phyloP scores from a whole-genome alignment of 305 asterid genomes.

The Salvia sclarea region DNA sequence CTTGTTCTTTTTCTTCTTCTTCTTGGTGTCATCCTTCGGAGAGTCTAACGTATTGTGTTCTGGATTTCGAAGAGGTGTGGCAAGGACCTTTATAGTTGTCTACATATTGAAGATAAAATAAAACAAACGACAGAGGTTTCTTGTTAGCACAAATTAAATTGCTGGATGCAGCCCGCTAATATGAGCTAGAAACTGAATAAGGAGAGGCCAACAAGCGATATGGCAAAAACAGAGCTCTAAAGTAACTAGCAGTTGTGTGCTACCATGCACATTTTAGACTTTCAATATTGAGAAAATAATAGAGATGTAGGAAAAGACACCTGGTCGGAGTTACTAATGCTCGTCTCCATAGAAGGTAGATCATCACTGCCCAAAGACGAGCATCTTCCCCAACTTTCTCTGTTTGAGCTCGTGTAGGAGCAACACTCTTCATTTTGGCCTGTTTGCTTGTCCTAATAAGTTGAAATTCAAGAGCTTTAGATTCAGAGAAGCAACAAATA shows the following conservation, averaged over 20 bases:
- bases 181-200: background rate
- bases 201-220: background rate
- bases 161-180: background rate
- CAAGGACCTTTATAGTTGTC: slow-evolving; percentile 75
- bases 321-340: slow-evolving; percentile 57
- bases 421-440: slow-evolving; percentile 83
- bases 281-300: background rate
- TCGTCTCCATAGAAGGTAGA: slow-evolving; percentile 52
- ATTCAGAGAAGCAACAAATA: slow-evolving; percentile 1
- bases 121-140: too few species aligned
- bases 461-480: slow-evolving; percentile 23
- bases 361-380: slow-evolving; percentile 91
- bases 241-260: too few species aligned
- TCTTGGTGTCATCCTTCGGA: slow-evolving; percentile 47
- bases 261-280: background rate
- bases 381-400: slow-evolving; percentile 99
- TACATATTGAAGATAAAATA: slow-evolving; percentile 35
- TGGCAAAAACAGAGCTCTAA: background rate
- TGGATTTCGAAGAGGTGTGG: slow-evolving; percentile 63
- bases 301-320: slow-evolving; percentile 33
- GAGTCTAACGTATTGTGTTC: slow-evolving; percentile 41
- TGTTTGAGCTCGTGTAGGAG: slow-evolving; percentile 90
- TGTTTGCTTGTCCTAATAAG: slow-evolving; percentile 59
- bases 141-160: too few species aligned
- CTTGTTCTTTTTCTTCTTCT: slow-evolving; percentile 45